Percentiles rank a stretch among this genome's conserved stretches.
phyloP scores from a whole-genome alignment of 2,329 filamentous ascomycete genomes.

The Pseudogymnoascus sp. region DNA sequence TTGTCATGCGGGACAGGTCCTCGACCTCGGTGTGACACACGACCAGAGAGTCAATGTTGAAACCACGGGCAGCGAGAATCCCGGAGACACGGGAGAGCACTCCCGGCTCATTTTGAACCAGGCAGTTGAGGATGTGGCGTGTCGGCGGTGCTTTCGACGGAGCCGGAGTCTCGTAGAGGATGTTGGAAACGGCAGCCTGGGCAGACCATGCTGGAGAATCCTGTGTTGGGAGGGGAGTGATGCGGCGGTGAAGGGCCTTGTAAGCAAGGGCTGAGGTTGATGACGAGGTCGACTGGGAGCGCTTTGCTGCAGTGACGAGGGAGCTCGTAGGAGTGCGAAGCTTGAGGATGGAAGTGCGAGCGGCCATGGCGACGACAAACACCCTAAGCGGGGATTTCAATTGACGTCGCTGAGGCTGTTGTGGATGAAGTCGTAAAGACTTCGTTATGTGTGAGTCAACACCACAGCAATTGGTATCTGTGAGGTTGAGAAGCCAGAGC shows the following conservation, averaged over 20 bases:
- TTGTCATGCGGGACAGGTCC: constrained; percentile 96
- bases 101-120: constrained; percentile 98
- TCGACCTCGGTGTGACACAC: constrained; percentile 97
- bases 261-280: constrained; percentile 93
- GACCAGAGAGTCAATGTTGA: constrained; percentile 98
- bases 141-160: constrained; percentile 79
- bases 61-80: constrained; percentile 89
- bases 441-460: constrained; percentile 4
- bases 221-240: constrained; percentile 73
- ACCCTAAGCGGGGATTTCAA: constrained; percentile 1
- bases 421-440: constrained; percentile 7
- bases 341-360: constrained; percentile 25
- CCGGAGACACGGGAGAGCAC: constrained; percentile 94
- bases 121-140: constrained; percentile 93
- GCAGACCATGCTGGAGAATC: constrained; percentile 77
- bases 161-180: constrained; percentile 94
- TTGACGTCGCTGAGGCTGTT: constrained; percentile 7
- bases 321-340: constrained; percentile 20
- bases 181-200: constrained; percentile 91
- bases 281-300: constrained; percentile 45
- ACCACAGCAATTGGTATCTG: constrained; percentile 2
- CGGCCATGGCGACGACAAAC: constrained; percentile 23
- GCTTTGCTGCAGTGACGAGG: constrained; percentile 21
- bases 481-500: constrained; percentile 5
- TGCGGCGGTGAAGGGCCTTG: constrained; percentile 90